Conservation (phyloP, 106 monocot genomes). For the Posidonia australis region DNA sequence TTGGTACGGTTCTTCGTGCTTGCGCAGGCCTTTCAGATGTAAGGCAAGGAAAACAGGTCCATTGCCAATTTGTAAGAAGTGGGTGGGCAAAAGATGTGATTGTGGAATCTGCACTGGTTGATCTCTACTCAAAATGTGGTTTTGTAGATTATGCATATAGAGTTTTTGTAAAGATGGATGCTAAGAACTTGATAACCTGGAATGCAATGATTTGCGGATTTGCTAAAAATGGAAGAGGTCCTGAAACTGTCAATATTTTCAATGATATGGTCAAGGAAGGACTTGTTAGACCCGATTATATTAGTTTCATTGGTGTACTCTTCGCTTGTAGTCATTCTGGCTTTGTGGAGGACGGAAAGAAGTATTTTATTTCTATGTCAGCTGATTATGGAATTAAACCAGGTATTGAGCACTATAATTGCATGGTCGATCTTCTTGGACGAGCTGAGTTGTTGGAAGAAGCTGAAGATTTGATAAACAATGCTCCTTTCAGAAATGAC, state of each 20-base stretch:
- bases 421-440: conserved; percentile 80
- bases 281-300: conserved; percentile 44
- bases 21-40: conserved; percentile 51
- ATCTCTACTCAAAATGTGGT: conserved; percentile 85
- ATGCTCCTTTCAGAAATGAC: conserved; percentile 35
- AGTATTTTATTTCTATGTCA: conserved; percentile 18
- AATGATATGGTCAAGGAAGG: conserved; percentile 51
- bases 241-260: conserved; percentile 43
- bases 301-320: conserved; percentile 81
- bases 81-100: conserved; percentile 41
- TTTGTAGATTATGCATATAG: conserved; percentile 39
- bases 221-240: conserved; percentile 56
- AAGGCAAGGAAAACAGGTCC: conserved; percentile 57
- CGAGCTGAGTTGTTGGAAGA: conserved; percentile 67
- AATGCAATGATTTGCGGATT: conserved; percentile 81
- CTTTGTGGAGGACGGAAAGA: conserved; percentile 48
- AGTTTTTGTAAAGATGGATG: conserved; percentile 29
- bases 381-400: conserved; percentile 42
- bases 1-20: conserved; percentile 71
- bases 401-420: conserved; percentile 78
- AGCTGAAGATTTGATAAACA: conserved; percentile 64
- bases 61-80: conserved; percentile 47
- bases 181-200: conserved; percentile 69
- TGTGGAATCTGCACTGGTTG: conserved; percentile 74
- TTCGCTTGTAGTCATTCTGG: conserved; percentile 79